Conservation (phyloP, 768 basidiomycete genomes). For the Pleurotus eryngii region DNA sequence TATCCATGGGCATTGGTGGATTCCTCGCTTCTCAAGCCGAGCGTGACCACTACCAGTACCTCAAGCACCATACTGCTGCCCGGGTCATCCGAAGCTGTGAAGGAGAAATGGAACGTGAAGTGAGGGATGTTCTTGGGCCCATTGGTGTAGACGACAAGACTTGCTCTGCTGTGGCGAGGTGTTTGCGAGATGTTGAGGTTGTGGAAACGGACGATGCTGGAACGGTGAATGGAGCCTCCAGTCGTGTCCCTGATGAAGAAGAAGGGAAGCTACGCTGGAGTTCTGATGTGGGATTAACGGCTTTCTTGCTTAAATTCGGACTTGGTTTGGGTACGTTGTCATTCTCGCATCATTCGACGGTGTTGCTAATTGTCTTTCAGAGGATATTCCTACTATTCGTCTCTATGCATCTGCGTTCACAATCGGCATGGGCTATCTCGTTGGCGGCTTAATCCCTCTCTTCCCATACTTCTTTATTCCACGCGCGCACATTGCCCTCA, state of each 20-base stretch:
- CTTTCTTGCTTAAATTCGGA: conserved; percentile 96
- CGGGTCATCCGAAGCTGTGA: conserved; percentile 88
- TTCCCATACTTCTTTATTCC: conserved; percentile 89
- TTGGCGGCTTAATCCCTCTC: conserved; percentile 92
- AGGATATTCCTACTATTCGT: conserved; percentile 83
- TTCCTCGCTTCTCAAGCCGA: conserved; percentile 97
- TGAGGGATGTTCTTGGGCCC: conserved; percentile 81
- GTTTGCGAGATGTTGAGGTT: conserved; percentile 63
- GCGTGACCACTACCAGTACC: conserved; percentile 89
- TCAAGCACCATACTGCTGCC: conserved; percentile 66
- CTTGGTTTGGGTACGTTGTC: conserved; percentile 67
- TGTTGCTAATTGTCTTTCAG: conserved; percentile 31
- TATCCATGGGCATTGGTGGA: conserved; percentile 98
- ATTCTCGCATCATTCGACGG: neutral
- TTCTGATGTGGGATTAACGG: conserved; percentile 80
- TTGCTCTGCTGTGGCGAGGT: conserved; percentile 74
- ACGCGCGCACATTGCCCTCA: conserved; percentile 60
- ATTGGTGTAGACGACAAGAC: conserved; percentile 85
- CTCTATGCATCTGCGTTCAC: conserved; percentile 91
- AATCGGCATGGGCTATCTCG: conserved; percentile 90
- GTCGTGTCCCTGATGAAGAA: conserved; percentile 35
- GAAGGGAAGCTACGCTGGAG: conserved; percentile 66
- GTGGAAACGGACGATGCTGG: conserved; percentile 30
- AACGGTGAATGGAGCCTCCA: conserved; percentile 14
- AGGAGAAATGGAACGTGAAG: conserved; percentile 96